A percentile compares a stretch with the other conserved stretches of the same genome.
Evolutionary conservation across 805 yeast genomes (phyloP).

Genomic region (Yamadazyma ubonensis): DNA sequence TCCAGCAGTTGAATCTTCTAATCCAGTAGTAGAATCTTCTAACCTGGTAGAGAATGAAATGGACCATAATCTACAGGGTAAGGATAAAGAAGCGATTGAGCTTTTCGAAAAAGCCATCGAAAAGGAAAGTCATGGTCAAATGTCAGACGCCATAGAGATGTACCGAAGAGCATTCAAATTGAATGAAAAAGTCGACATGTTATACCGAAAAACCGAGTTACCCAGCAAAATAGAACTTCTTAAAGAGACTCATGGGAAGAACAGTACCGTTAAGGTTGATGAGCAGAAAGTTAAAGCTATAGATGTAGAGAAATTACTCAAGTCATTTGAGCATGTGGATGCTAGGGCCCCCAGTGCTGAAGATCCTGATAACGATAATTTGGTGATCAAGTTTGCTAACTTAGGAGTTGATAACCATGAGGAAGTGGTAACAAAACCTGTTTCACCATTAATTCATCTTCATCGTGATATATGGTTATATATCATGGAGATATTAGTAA

Average conservation of each 20-base stretch:
- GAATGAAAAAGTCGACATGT: conserved; percentile 59
- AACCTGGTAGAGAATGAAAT: not conserved
- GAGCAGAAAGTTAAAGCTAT: conserved; percentile 37
- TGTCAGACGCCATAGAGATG: conserved; percentile 76
- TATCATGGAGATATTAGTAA: conserved; percentile 49
- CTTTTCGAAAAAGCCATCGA: conserved; percentile 69
- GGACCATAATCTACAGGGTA: conserved; percentile 1
- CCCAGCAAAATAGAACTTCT: conserved; percentile 38
- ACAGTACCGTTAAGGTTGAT: conserved; percentile 31
- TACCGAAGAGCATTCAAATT: conserved; percentile 72
- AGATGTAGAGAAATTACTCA: conserved; percentile 41
- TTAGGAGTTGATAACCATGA: conserved; percentile 23
- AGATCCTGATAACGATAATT: conserved; percentile 17
- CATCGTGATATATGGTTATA: conserved; percentile 59
- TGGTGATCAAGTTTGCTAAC: conserved; percentile 28
- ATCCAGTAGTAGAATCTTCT: not conserved
- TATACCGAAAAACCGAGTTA: conserved; percentile 58
- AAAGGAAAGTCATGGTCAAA: conserved; percentile 68
- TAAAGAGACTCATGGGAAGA: conserved; percentile 27
- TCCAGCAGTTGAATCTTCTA: too few species aligned
- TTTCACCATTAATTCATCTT: conserved; percentile 38
- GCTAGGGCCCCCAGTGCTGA: conserved; percentile 28
- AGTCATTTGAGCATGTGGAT: conserved; percentile 31
- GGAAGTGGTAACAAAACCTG: conserved; percentile 18
- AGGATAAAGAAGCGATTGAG: conserved; percentile 49